Base-by-base conservation (phyloP, 1,139 yeast genomes). In the Candida sp. region DNA sequence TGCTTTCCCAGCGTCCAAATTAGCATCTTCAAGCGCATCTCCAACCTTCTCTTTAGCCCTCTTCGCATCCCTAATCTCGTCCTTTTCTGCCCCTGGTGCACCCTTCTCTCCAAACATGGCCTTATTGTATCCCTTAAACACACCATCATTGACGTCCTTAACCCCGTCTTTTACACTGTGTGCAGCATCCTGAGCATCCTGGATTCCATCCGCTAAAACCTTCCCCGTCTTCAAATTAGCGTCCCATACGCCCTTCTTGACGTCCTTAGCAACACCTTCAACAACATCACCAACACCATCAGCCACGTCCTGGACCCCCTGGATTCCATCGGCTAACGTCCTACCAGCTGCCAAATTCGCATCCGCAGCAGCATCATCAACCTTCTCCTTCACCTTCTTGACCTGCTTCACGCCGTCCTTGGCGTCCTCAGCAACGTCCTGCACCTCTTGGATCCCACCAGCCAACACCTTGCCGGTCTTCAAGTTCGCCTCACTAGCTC, bases 121-220 rank as follows among this genome's bases (percentile, higher is more conserved):
- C 38, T 48, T 26, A 5, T 35, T 37, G 17, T 17, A 17, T 17
- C 17, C 17, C 17, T 17, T 17, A 17, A 17, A 17, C 17, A 17
- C 61, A 22, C 70, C 70, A 42, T 61, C 67, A 38, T 73, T 72
- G 39, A 67, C 57, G 4, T 55, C 65, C 49, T 68, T 54, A 17
- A 58, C 58, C n/a, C 44, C 42, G 11, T 35, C 43, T 11, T 44
- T 26, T 11, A 30, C 23, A 27, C 22, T 44, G 9, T 44, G 30
- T 2, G 34, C 45, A 7, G 32, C 9, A 26, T 41, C 41, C 33
- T 52, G 49, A 5, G 51, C 65, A 46, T 61, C 61, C 40, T 68
- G 66, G 44, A 67, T 61, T 23, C 70, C 70, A 42, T 61, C 67
- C 37, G 55, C 53, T 5, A 47, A 28, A 27, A 44, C 43, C 41